Base-by-base conservation (phyloP, 2,329 filamentous ascomycete species). In the Cryphonectria carpinicola region DNA sequence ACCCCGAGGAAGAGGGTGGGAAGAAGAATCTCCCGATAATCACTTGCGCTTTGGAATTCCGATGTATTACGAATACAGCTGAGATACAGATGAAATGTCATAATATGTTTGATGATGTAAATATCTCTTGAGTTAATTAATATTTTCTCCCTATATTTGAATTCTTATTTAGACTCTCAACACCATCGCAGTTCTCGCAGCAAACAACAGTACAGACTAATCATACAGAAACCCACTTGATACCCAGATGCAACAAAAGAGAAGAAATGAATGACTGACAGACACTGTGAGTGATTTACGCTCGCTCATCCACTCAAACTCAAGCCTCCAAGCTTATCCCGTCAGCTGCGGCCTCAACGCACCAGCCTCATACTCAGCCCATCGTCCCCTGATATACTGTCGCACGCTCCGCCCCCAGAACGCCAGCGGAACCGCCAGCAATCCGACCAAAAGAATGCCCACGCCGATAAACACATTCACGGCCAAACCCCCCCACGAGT, bases 361-460 rank as follows among this genome's bases (percentile, higher is more conserved):
- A 17, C 76, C 76, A 1, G 71, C 74, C 49, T 77, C 71, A 22
- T 73, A 76, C 3, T 60, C 46, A 3, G 72, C 71, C 75, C 76
- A 77, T 32, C 69, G 70, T 5, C 74, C 72, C n/a, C 74, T 60
- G 35, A 77, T 76, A 41, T 73, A 76, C 66, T 77, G 76, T 7
- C 76, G 72, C 63, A 77, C 69, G 35, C 65, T 75, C 69, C 74
- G 75, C 2, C 76, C 76, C 75, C 76, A 77, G 68, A 77, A 77
- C 1, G 76, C 76, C 1, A 76, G 58, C 1, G 76, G 76, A 37
- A 77, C 70, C 11, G 70, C 75, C 5, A 77, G 63, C 22, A 74
- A 62, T 13, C 76, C 76, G n/a, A 77, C 68, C 1, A 67, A n/a
- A 22, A 75, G 39, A 10, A 74, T 35, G 28, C 62, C 66, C 17